Evolutionary conservation across 2,329 filamentous ascomycete species (phyloP), one percentile per base, ranked within the genome.

Genomic region (Fusarium vanettenii): DNA sequence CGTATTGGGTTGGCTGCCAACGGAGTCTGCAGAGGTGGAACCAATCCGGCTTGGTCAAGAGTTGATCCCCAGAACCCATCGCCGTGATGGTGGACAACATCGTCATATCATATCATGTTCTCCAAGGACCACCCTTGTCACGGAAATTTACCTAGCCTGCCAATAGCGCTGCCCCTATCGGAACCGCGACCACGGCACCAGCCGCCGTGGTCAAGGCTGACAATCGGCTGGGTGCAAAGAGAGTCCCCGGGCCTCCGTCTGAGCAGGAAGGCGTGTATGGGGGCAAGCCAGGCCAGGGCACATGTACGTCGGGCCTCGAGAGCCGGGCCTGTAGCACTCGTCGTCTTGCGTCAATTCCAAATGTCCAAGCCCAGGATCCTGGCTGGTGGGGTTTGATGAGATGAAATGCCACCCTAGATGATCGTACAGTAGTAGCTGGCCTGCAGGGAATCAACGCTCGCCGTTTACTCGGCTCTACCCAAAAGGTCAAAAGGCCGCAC

Each of bases 71-170:
- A 71, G 66, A 56, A 45, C 60, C 62, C 67, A 66, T 72, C 65
- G 61, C 27, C 9, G 48, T 37, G 52, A 56, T 57, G 33, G 52
- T 39, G 64, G 27, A 61, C 61, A 63, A 61, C 64, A 72, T 75
- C 67, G 62, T 74, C 75, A 70, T 79, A 69, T 79, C 77, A 79
- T 76, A 77, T 79, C 76, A 78, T 79, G 57, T 57, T 31, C 33
- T 71, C 60, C 72, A 69, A 56, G 66, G 71, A 68, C 27, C 52
- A 75, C 60, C 60, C 72, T 70, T 73, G 74, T 57, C 63, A 56
- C 69, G 74, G 74, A 78, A 78, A 77, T 72, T 74, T 76, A 75
- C 72, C 69, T 73, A 67, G 60, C 37, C 50, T 67, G 55, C 56
- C 66, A 72, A 71, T 75, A 70, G 69, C 67, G 69, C 63, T 70